Evolutionary conservation across 768 basidiomycete species (phyloP), one percentile per base, ranked within the genome.

Genomic region (Suillus discolor): DNA sequence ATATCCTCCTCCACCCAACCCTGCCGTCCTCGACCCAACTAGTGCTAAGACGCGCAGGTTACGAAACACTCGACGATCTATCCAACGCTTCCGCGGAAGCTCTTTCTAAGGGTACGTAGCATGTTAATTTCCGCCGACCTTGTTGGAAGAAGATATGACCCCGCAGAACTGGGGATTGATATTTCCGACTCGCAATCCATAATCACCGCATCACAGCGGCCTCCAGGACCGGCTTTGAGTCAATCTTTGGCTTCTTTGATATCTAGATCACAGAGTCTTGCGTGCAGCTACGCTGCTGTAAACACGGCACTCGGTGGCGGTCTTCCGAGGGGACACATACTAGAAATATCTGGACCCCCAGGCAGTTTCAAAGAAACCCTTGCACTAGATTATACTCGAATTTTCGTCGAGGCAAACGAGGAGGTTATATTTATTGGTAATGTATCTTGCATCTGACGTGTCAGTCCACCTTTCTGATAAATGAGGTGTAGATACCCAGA

Each of bases 301-400:
- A 89, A 93, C 69, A 77, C 77, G 20, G 73, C 92, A 3, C 81
- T 93, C 6, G 83, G 79, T 39, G 89, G 89, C 54, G 92, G 92
- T 18, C 75, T 93, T 54, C 76, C 79, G 62, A 81, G 80, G 64
- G 89, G 89, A 9, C 81, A 84, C 67, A 80, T 91, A 67, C 79
- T 93, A 23, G 92, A 93, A 77, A 78, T 93, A 69, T 90, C 90
- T 38, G 91, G 92, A 0, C 89, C 90, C 54, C 91, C 92, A 0
- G 92, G 92, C 57, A 83, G 85, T 45, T 83, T 85, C 12, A 93
- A 91, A 68, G 89, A 89, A 65, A 72, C 70, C 15, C 68, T 92
- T 9, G 84, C 84, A 11, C 74, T 83, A 16, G 80, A 82, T 61
- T 81, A 91, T 54, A 81, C 83, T 16, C 73, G 76, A 41, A 80